Conservation (phyloP, 2,329 filamentous ascomycete genomes). For the Plectosphaerella plurivora region DNA sequence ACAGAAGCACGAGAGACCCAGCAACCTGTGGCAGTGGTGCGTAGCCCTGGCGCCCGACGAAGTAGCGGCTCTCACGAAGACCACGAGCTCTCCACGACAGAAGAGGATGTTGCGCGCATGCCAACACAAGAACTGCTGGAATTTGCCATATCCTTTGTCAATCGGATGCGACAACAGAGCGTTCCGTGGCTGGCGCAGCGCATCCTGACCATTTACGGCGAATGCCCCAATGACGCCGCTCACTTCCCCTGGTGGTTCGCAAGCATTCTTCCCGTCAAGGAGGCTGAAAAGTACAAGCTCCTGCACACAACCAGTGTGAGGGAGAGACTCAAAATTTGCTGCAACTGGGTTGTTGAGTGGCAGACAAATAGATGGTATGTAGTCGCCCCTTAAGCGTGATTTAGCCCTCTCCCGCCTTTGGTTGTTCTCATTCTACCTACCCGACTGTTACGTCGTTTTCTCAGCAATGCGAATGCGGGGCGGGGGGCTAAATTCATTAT, state of each 20-base stretch:
- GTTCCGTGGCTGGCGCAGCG: constrained; percentile 72
- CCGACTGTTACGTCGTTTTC: constrained; percentile 5
- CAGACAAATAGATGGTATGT: constrained; percentile 68
- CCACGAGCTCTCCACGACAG: neutral
- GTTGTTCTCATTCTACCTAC: neutral
- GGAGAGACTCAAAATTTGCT: constrained; percentile 77
- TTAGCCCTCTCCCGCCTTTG: neutral
- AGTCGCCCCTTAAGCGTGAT: neutral
- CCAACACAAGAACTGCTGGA: constrained; percentile 68
- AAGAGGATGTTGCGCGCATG: constrained; percentile 45
- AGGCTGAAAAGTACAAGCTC: constrained; percentile 75
- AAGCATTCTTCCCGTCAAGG: constrained; percentile 70
- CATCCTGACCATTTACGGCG: constrained; percentile 70
- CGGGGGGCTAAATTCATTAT: constrained; percentile 13
- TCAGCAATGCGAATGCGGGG: constrained; percentile 12
- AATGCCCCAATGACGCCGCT: constrained; percentile 70
- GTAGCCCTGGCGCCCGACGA: constrained; percentile 3
- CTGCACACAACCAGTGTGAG: constrained; percentile 71
- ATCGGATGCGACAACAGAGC: constrained; percentile 61
- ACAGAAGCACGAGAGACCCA: constrained; percentile 65
- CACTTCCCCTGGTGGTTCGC: constrained; percentile 90
- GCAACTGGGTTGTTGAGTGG: constrained; percentile 70
- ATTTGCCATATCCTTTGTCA: constrained; percentile 62
- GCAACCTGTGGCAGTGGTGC: neutral
- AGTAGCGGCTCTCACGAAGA: constrained; percentile 4